Evolutionary conservation across 306 rosid species (phyloP), one percentile per base, ranked within the genome.

Genomic region (Trifolium dubium): DNA sequence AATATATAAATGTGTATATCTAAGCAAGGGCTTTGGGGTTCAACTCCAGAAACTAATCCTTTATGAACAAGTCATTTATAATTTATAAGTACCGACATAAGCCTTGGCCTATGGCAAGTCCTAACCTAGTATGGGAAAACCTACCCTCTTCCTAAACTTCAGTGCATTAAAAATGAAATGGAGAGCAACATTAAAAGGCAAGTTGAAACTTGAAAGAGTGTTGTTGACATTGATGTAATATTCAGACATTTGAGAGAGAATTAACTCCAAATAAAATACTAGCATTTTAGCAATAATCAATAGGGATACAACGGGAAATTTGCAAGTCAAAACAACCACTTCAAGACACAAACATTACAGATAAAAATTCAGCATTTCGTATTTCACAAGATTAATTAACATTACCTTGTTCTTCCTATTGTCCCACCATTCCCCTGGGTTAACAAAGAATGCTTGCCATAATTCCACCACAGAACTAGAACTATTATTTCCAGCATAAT

Each of bases 401-500:
- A 17, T 31, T 61, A 84, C 88, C 83, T 84, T 84, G 13, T 29
- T 84, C 32, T 44, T 66, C 83, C 88, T 74, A 19, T 84, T 84
- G 85, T 84, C 88, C 88, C 88, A 84, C 85, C 88, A 84, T 69
- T 84, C 88, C 44, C 49, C 79, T 12, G 88, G 88, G 67, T 80
- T 81, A 66, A 79, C 83, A 84, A 84, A 84, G 76, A 84, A 84
- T 2, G 80, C 93, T 72, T 92, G 95, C 98, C 99, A 95, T 54
- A 81, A 72, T 66, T 92, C 96, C 69, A 87, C 89, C 60, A 79
- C 80, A 58, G 97, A 90, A 68, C 82, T 84, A 29, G 80, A 79
- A 75, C 43, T 71, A 77, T 67, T 74, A 75, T 68, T 82, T 44
- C 85, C 83, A 29, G 80, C 77, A 80, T 54, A 67, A 69, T 37